These are phyloP conservation scores for Pichia pseudocactophila DNA, from an alignment of 805 yeast genomes.

Conservation along the genomic window DNA sequence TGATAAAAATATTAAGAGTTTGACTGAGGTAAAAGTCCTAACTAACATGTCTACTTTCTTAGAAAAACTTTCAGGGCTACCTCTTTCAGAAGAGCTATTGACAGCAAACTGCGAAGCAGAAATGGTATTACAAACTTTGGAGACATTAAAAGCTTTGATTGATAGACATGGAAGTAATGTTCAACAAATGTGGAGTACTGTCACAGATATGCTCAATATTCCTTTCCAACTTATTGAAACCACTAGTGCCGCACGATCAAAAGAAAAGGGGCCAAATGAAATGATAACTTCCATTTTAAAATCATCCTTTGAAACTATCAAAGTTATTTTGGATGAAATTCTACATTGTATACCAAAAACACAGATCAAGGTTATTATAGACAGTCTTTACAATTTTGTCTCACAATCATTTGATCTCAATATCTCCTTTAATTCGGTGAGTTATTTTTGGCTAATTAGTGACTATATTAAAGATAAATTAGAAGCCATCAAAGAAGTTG, in stretches of 20 bases:
- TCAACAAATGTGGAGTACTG: conserved; percentile 56
- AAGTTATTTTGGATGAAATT: conserved; percentile 80
- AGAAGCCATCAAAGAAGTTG: conserved; percentile 8
- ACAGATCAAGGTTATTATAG: conserved; percentile 58
- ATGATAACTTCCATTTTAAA: conserved; percentile 45
- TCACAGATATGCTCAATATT: conserved; percentile 51
- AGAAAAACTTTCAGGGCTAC: conserved; percentile 31
- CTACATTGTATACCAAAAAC: conserved; percentile 58
- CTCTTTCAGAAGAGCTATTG: conserved; percentile 33
- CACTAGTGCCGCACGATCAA: conserved; percentile 17
- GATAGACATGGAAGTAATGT: conserved; percentile 66
- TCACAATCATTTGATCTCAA: conserved; percentile 67
- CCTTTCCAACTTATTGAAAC: conserved; percentile 42
- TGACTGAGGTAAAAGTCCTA: conserved; percentile 42
- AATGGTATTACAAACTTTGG: conserved; percentile 51
- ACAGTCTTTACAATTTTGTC: conserved; percentile 64
- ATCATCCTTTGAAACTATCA: conserved; percentile 73
- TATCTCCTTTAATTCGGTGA: conserved; percentile 82
- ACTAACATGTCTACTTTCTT: conserved; percentile 40
- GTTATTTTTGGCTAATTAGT: conserved; percentile 87
- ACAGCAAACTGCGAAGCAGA: conserved; percentile 56
- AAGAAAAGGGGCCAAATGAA: conserved; percentile 32
- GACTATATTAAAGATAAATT: conserved; percentile 49
- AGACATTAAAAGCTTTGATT: conserved; percentile 60
- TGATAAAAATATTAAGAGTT: conserved; percentile 5